Evolutionary conservation across 768 basidiomycete species (phyloP).

Genomic region (Boletus subcaerulescens): DNA sequence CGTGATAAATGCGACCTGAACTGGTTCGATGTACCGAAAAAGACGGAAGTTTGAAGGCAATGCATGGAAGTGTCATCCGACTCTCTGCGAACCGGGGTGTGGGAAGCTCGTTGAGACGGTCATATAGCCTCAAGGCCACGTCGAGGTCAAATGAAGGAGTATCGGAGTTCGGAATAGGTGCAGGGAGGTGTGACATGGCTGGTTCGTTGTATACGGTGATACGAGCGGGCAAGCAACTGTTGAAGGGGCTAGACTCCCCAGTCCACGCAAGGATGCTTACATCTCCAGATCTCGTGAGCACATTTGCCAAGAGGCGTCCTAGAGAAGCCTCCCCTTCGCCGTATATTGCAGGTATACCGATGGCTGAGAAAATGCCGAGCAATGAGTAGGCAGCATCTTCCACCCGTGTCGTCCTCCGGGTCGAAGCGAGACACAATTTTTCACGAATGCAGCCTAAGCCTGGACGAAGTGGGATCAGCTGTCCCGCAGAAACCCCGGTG

Average conservation of each 20-base stretch:
- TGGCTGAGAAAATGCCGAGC: neutral
- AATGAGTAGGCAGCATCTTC: too few relatives aligned
- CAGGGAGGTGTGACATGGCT: neutral
- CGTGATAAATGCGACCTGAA: neutral
- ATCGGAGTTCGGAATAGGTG: neutral
- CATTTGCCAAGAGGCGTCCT: neutral
- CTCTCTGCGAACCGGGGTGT: neutral
- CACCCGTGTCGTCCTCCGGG: too few relatives aligned
- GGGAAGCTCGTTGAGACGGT: neutral
- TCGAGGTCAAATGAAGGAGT: neutral
- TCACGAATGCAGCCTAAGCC: neutral
- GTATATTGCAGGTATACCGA: neutral
- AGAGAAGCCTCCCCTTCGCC: neutral
- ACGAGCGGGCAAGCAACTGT: neutral
- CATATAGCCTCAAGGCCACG: neutral
- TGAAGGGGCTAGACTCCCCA: neutral
- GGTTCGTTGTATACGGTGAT: neutral
- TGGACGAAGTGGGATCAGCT: neutral
- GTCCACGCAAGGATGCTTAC: neutral
- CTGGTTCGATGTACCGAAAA: neutral
- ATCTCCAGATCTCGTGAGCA: neutral
- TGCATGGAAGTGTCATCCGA: slow-evolving; percentile 1
- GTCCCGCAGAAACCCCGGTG: neutral
- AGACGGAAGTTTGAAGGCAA: neutral
- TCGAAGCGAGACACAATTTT: neutral